These are phyloP conservation scores for Aurifilum marmelostoma DNA, from an alignment of 2,329 filamentous ascomycete species.

Conservation along the genomic window DNA sequence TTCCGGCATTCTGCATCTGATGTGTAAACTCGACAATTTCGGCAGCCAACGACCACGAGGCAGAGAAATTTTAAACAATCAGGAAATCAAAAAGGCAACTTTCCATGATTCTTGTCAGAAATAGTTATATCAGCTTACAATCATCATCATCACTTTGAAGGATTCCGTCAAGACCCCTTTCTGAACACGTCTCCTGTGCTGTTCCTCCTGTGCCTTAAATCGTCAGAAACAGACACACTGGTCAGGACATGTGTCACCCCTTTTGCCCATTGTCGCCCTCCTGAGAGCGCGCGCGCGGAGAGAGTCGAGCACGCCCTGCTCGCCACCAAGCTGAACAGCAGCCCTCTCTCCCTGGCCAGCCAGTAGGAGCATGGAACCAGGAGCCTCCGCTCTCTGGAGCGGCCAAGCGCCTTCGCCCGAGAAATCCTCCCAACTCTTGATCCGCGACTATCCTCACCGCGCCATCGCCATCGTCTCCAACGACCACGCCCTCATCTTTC, in stretches of 20 bases:
- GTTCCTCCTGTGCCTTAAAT: constrained; percentile 1
- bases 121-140: not conserved
- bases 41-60: constrained; percentile 5
- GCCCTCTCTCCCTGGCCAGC: not conserved
- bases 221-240: constrained; percentile 4
- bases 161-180: not conserved
- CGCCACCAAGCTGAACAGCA: constrained; percentile 17
- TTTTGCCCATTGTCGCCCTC: constrained; percentile 9
- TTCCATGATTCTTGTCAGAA: not conserved
- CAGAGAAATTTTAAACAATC: not conserved
- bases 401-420: constrained; percentile 54
- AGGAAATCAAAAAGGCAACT: not conserved
- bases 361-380: constrained; percentile 48
- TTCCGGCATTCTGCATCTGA: constrained; percentile 13
- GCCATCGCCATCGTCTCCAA: constrained; percentile 84
- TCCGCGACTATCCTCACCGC: constrained; percentile 84
- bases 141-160: not conserved
- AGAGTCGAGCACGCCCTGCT: constrained; percentile 14
- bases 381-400: constrained; percentile 45
- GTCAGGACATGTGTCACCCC: constrained; percentile 30
- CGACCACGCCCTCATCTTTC: constrained; percentile 81
- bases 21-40: constrained; percentile 12
- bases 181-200: constrained; percentile 2
- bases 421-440: constrained; percentile 75
- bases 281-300: not conserved